phyloP scores from a whole-genome alignment of 2,329 filamentous ascomycete genomes.

The Cladosporium sp. region DNA sequence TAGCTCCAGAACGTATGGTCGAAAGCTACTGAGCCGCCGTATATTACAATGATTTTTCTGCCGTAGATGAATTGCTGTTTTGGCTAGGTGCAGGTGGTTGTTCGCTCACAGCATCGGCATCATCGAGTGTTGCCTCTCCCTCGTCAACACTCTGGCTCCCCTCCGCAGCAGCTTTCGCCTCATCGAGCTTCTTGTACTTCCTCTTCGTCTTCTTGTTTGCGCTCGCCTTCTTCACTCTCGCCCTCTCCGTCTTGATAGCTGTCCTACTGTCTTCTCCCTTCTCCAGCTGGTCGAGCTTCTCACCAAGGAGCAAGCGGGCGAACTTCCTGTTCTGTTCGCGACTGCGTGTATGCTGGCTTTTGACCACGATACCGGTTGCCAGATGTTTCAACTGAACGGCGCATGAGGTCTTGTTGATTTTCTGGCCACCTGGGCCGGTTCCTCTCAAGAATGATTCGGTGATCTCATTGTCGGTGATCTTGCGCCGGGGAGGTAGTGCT shows the following conservation, averaged over 20 bases:
- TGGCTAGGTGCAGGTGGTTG: neutral
- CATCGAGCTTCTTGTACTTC: conserved; percentile 69
- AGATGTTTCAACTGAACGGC: conserved; percentile 90
- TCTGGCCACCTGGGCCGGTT: conserved; percentile 89
- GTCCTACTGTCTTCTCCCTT: conserved; percentile 70
- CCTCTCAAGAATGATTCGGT: conserved; percentile 87
- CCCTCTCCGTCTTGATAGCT: conserved; percentile 63
- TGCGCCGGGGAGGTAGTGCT: conserved; percentile 73
- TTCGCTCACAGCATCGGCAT: neutral
- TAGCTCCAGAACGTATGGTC: neutral
- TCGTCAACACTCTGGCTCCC: conserved; percentile 5
- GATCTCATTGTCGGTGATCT: conserved; percentile 75
- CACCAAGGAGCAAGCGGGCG: conserved; percentile 74
- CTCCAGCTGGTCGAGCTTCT: conserved; percentile 71
- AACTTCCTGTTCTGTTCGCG: conserved; percentile 84
- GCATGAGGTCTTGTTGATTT: conserved; percentile 98
- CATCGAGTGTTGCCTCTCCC: neutral
- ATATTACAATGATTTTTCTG: neutral
- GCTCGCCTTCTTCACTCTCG: conserved; percentile 71
- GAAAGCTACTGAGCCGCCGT: neutral
- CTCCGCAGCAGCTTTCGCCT: conserved; percentile 43
- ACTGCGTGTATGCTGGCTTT: conserved; percentile 88
- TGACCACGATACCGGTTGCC: conserved; percentile 88
- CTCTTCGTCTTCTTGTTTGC: conserved; percentile 77
- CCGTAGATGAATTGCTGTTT: neutral